Base-by-base conservation (phyloP, 2,329 filamentous ascomycete species). In the Albophoma yamanashiensis region DNA sequence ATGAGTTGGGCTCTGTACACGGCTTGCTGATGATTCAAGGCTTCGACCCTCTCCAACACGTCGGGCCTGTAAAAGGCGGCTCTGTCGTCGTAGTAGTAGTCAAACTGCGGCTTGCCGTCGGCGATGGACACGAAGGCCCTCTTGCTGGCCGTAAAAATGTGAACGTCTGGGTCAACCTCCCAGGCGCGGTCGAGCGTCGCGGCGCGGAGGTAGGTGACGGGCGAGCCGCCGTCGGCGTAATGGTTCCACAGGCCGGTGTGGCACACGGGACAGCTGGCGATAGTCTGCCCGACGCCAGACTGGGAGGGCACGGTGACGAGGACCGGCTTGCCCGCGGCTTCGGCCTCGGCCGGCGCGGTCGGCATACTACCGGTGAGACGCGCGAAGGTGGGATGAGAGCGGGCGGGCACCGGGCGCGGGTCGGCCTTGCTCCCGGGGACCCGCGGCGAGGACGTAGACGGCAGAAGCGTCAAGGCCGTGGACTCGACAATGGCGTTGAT, bases 401-500 rank as follows among this genome's bases (percentile, higher is more conserved):
- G 15, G 50, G 50, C 27, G 17, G 50, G 50, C 27, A 53, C 27
- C 27, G 27, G 50, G 8, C 36, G 8, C 17, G 50, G 50, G 17
- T n/a, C 17, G 17, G 27, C 3, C 27, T 36, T n/a, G 50, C 27
- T 4, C 8, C 50, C 27, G 27, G 50, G 50, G 27, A 53, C 27
- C 17, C 34, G 17, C 17, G 50, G 50, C 27, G 27, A 34, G 8
- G 27, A 5, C 2, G 17, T 12, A 20, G 50, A 53, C 27, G 50
- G 50, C 15, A 53, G 27, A 8, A 74, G 64, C 17, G 60, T 62
- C 55, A 80, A 59, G 59, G 71, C 67, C 39, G 69, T 65, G 34
- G 72, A 64, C 64, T 79, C 77, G 65, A 78, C 73, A 60, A 76
- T 60, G 60, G 73, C 73, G 68, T 79, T 79, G 62, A 78, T 57